Conservation (phyloP, 176 grass and related monocot genomes). For the Carex myosuroides region DNA sequence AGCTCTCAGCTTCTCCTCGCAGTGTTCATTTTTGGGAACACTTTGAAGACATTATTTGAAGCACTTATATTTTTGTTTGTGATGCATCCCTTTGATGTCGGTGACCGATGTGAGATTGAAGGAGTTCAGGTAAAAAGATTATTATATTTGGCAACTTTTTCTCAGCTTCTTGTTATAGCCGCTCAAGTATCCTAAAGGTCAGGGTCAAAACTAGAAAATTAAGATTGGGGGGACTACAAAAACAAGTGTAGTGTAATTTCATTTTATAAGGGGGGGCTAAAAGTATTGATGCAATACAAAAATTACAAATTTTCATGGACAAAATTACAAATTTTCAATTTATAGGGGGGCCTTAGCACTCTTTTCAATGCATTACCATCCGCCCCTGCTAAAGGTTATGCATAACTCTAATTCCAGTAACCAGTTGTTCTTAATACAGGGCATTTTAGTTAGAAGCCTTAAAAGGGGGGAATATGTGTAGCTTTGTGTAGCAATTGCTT, state of each 20-base stretch:
- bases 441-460: neutral
- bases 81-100: constrained; percentile 94
- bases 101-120: constrained; percentile 78
- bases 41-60: constrained; percentile 83
- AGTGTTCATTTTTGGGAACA: constrained; percentile 92
- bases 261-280: too few species aligned
- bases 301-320: too few species aligned
- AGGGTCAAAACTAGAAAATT: too few species aligned
- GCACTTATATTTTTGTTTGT: constrained; percentile 85
- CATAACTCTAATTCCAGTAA: neutral
- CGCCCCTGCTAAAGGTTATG: neutral
- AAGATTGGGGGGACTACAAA: too few species aligned
- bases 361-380: too few species aligned
- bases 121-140: constrained; percentile 52
- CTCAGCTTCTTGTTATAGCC: neutral
- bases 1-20: constrained; percentile 72
- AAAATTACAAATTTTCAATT: too few species aligned
- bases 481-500: neutral
- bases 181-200: neutral
- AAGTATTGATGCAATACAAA: too few species aligned
- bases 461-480: neutral
- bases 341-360: too few species aligned
- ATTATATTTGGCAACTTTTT: neutral
- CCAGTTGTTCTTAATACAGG: neutral
- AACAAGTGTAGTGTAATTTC: too few species aligned